Base-by-base conservation (phyloP, 306 rosid genomes). In the Casuarina cunninghamiana region DNA sequence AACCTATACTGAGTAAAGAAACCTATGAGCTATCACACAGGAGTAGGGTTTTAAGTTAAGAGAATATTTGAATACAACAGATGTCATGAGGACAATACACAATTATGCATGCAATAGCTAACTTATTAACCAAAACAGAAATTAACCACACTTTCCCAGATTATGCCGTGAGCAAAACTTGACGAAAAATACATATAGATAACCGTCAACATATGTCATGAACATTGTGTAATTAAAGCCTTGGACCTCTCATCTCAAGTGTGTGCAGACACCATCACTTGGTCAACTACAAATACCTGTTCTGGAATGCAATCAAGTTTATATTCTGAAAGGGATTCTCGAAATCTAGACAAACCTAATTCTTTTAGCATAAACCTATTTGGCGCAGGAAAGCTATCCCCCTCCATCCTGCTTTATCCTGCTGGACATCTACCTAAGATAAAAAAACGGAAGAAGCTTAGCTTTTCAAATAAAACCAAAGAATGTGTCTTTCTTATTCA, bases 1-100 rank as follows among this genome's bases (percentile, higher is more conserved):
- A 81, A 76, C 78, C 88, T 84, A 86, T 5, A 68, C 69, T 43
- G 61, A 75, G 63, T 3, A 75, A 46, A 6, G 71, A 70, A 77
- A n/a, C 72, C 79, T 50, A 71, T 42, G 21, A 69, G 61, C 60
- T 68, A 57, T 21, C 63, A 3, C 21, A 10, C 45, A 6, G 53
- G 16, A 3, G 57, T 49, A 45, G 21, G 17, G 55, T 46, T 46
- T 65, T 21, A 71, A 5, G 38, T 43, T 41, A 67, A 50, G 48
- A 38, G 54, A 67, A 68, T 45, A 65, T 45, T 66, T 38, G 46
- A 16, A 42, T 8, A 66, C 32, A 44, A 55, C 10, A 55, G 2
- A n/a, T 54, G 2, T 7, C 10, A 7, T 26, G 7, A 19, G 3
- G 62, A 19, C 16, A 62, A 37, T 44, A 62, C 45, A 35, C 41